phyloP scores from a whole-genome alignment of 208 protist genomes.

The Blechomonas ayalai region DNA sequence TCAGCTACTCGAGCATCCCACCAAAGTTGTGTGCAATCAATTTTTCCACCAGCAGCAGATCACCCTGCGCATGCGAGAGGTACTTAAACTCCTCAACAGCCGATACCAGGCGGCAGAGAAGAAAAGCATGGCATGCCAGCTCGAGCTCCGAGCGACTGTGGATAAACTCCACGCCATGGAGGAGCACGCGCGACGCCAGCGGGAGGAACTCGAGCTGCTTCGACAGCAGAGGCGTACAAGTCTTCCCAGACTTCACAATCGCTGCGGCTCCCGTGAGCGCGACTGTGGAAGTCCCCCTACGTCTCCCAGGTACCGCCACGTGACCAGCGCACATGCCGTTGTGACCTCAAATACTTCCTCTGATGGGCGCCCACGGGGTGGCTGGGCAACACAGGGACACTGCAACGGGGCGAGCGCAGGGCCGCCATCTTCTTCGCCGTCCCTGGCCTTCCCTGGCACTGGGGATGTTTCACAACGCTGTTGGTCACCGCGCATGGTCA shows the following conservation, averaged over 20 bases:
- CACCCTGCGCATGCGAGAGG: constrained; percentile 51
- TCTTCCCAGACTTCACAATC: too few relatives aligned
- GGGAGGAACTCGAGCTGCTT: constrained; percentile 2
- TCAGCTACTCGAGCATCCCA: constrained; percentile 14
- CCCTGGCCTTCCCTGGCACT: too few relatives aligned
- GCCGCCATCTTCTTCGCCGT: too few relatives aligned
- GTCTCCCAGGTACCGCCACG: too few relatives aligned
- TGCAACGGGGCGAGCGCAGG: too few relatives aligned
- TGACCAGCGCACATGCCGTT: not conserved
- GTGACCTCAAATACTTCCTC: not conserved
- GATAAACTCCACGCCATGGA: constrained; percentile 9
- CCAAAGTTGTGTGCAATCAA: constrained; percentile 45
- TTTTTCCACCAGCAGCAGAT: constrained; percentile 50
- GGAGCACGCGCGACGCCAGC: constrained; percentile 19
- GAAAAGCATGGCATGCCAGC: constrained; percentile 12
- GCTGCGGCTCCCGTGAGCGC: too few relatives aligned
- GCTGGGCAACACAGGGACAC: too few relatives aligned
- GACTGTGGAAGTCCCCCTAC: too few relatives aligned
- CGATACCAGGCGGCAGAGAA: constrained; percentile 27
- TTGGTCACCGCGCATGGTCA: too few relatives aligned
- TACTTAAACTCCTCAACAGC: constrained; percentile 46
- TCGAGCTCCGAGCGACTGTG: constrained; percentile 12
- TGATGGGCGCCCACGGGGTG: not conserved
- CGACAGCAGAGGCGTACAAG: too few relatives aligned
- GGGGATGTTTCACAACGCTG: too few relatives aligned